Conservation (phyloP, 2,329 filamentous ascomycete species). For the Calonectria crousiana region DNA sequence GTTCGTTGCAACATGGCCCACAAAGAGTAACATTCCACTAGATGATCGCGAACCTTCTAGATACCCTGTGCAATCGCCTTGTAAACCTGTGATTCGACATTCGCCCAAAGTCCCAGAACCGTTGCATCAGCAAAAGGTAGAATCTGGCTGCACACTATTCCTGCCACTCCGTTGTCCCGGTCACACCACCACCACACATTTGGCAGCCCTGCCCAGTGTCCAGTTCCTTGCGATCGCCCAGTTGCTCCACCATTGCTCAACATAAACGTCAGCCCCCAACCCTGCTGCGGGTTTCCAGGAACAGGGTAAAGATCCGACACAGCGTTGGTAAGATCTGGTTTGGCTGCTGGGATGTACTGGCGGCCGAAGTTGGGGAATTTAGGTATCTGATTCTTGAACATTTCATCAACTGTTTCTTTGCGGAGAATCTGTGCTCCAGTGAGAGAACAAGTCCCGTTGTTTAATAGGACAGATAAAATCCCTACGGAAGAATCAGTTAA, state of each 20-base stretch:
- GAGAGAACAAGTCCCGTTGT: slow-evolving; percentile 70
- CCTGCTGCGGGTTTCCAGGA: slow-evolving; percentile 64
- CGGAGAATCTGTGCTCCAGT: slow-evolving; percentile 68
- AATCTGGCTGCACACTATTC: slow-evolving; percentile 63
- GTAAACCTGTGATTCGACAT: slow-evolving; percentile 55
- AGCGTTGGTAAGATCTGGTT: slow-evolving; percentile 61
- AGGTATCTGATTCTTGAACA: slow-evolving; percentile 75
- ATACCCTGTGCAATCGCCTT: slow-evolving; percentile 30
- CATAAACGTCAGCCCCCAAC: slow-evolving; percentile 74
- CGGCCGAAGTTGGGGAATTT: slow-evolving; percentile 65
- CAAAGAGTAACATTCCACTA: neutral
- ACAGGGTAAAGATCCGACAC: slow-evolving; percentile 64
- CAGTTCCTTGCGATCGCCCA: slow-evolving; percentile 64
- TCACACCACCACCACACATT: slow-evolving; percentile 75
- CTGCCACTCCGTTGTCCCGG: slow-evolving; percentile 68
- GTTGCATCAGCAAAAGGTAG: slow-evolving; percentile 61
- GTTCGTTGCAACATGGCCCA: neutral
- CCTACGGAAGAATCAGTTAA: slow-evolving; percentile 51
- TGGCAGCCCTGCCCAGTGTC: slow-evolving; percentile 69
- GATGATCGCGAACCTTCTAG: neutral
- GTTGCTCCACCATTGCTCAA: slow-evolving; percentile 61
- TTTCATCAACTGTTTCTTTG: slow-evolving; percentile 68
- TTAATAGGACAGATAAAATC: slow-evolving; percentile 72
- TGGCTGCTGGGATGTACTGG: slow-evolving; percentile 57
- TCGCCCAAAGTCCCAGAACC: slow-evolving; percentile 55